Conservation (phyloP, 148 eudicot species). For the Silene latifolia region DNA sequence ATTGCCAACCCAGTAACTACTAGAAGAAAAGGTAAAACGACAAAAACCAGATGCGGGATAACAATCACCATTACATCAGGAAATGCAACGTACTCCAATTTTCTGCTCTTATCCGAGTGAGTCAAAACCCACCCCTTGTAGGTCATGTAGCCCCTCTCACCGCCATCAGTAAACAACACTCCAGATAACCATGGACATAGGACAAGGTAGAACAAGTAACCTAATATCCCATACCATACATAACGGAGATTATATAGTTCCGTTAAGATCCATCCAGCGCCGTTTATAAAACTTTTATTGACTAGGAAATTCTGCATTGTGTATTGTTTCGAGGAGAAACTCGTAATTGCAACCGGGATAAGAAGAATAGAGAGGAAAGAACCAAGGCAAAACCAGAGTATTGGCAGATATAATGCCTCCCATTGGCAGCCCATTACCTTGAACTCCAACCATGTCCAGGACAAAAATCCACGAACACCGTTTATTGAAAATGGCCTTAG, state of each 20-base stretch:
- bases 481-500: constrained; percentile 72
- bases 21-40: constrained; percentile 59
- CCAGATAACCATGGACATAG: constrained; percentile 84
- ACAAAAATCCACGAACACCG: constrained; percentile 44
- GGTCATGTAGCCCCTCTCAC: constrained; percentile 68
- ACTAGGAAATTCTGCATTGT: constrained; percentile 41
- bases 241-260: constrained; percentile 47
- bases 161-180: constrained; percentile 55
- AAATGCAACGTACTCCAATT: constrained; percentile 51
- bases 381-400: constrained; percentile 50
- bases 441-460: constrained; percentile 87
- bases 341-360: constrained; percentile 39
- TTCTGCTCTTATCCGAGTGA: constrained; percentile 22
- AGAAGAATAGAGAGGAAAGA: constrained; percentile 43
- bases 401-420: constrained; percentile 65
- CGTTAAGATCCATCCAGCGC: constrained; percentile 48
- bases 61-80: constrained; percentile 90
- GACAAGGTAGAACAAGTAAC: constrained; percentile 64
- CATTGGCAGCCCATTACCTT: constrained; percentile 94
- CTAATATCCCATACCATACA: constrained; percentile 49
- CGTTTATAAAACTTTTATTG: constrained; percentile 50
- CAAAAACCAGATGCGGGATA: constrained; percentile 67
- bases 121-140: constrained; percentile 77
- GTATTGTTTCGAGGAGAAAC: constrained; percentile 41
- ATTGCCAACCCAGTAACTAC: constrained; percentile 45